A percentile compares a stretch with the other conserved stretches of the same genome.
Evolutionary conservation across 768 basidiomycete genomes (phyloP).

Genomic region (Lactifluus rugatus): DNA sequence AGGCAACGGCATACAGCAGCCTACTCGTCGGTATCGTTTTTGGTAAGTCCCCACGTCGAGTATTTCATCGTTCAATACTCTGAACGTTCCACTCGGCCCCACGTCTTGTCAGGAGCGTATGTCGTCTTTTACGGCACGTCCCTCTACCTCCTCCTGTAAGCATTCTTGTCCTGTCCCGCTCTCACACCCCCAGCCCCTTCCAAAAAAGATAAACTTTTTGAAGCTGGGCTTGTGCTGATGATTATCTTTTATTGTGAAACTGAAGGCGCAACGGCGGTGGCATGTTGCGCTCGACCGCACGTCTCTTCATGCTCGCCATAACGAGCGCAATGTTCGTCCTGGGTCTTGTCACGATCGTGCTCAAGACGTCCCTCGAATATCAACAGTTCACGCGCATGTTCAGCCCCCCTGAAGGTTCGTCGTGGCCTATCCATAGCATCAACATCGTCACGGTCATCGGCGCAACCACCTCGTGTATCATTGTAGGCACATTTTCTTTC

Average conservation of each 20-base stretch:
- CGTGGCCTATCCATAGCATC: not conserved
- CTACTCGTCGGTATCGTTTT: slow-evolving; percentile 10
- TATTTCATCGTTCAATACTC: not conserved
- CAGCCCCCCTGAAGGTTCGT: not conserved
- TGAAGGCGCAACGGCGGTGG: not conserved
- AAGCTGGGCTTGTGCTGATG: not conserved
- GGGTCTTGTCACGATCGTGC: slow-evolving; percentile 3
- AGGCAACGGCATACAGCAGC: slow-evolving; percentile 1
- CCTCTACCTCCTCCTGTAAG: slow-evolving; percentile 14
- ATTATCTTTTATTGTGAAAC: too few relatives aligned
- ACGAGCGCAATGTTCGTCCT: slow-evolving; percentile 8
- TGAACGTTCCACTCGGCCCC: too few relatives aligned
- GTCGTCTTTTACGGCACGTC: slow-evolving; percentile 6
- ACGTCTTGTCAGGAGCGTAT: slow-evolving; percentile 2
- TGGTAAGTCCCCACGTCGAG: not conserved
- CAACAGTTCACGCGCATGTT: not conserved
- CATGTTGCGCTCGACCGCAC: slow-evolving; percentile 1
- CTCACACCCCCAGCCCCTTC: too few relatives aligned
- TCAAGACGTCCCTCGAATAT: slow-evolving; percentile 2
- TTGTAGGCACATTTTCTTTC: not conserved
- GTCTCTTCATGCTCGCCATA: slow-evolving; percentile 9
- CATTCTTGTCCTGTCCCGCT: not conserved
- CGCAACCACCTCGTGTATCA: not conserved
- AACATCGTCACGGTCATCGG: not conserved
- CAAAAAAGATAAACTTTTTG: too few relatives aligned